Conservation (phyloP, 306 rosid species). For the Alnus rubra region DNA sequence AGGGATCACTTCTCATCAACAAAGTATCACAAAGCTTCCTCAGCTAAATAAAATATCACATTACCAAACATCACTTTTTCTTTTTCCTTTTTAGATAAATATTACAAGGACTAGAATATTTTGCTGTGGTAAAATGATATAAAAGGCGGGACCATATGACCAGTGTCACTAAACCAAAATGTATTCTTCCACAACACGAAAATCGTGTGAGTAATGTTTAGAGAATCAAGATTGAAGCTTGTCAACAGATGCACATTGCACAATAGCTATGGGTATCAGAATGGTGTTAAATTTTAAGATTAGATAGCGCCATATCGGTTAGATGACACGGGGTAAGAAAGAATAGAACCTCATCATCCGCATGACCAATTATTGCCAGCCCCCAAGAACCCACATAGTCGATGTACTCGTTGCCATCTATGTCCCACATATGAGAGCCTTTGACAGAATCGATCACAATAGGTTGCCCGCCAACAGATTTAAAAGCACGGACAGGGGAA, state of each 20-base stretch:
- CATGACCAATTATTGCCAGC: constrained; percentile 98
- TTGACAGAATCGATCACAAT: constrained; percentile 79
- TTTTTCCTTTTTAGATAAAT: not conserved
- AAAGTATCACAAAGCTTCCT: not conserved
- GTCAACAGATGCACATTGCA: not conserved
- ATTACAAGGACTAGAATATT: not conserved
- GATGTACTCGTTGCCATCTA: constrained; percentile 88
- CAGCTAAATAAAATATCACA: not conserved
- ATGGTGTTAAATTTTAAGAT: not conserved
- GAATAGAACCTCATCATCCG: constrained; percentile 72
- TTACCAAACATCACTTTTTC: not conserved
- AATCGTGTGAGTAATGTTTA: not conserved
- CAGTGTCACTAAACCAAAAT: not conserved
- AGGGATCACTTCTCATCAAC: not conserved
- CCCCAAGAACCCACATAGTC: constrained; percentile 99
- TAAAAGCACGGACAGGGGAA: constrained; percentile 95
- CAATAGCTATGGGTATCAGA: not conserved
- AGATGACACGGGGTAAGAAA: constrained; percentile 3
- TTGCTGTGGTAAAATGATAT: not conserved
- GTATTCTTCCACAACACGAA: not conserved
- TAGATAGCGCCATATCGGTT: not conserved
- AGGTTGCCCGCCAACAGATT: constrained; percentile 94
- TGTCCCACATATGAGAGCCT: constrained; percentile 89
- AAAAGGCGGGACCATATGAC: not conserved
- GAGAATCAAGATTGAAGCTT: not conserved